Evolutionary conservation across 176 grass and related monocot species (phyloP).

Genomic region (Aegilops umbellulata): DNA sequence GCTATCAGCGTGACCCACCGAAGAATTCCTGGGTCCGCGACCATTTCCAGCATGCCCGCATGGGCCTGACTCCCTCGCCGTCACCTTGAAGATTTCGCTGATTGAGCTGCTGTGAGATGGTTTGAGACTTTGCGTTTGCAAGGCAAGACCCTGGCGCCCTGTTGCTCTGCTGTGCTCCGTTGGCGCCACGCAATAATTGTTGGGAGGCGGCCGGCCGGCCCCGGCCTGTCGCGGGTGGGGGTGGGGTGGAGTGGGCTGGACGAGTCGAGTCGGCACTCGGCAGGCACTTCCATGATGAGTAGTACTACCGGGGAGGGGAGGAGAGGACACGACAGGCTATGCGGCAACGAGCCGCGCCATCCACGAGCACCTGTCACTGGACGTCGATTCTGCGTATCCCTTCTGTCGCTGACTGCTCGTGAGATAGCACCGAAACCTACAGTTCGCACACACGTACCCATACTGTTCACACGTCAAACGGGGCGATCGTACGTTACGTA

Average conservation of each 20-base stretch:
- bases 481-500: not conserved
- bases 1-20: not conserved
- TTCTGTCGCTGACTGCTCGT: constrained; percentile 19
- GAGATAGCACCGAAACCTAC: not conserved
- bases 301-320: too few relatives aligned
- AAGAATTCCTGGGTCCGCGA: not conserved
- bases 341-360: not conserved
- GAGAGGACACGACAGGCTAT: not conserved
- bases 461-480: not conserved
- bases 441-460: not conserved
- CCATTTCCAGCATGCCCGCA: not conserved
- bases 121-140: not conserved
- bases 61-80: not conserved
- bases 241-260: constrained; percentile 2
- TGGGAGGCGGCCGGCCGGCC: not conserved
- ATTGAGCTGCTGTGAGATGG: not conserved
- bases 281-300: not conserved
- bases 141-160: not conserved
- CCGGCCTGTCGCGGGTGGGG: not conserved
- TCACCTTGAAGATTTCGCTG: not conserved
- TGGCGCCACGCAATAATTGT: not conserved
- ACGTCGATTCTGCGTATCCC: constrained; percentile 9
- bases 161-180: not conserved
- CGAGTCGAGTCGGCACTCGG: not conserved
- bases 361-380: not conserved